A percentile compares a stretch with the other conserved stretches of the same genome.
phyloP scores from a whole-genome alignment of 169 alveolate species.

The Plasmodium berghei region DNA sequence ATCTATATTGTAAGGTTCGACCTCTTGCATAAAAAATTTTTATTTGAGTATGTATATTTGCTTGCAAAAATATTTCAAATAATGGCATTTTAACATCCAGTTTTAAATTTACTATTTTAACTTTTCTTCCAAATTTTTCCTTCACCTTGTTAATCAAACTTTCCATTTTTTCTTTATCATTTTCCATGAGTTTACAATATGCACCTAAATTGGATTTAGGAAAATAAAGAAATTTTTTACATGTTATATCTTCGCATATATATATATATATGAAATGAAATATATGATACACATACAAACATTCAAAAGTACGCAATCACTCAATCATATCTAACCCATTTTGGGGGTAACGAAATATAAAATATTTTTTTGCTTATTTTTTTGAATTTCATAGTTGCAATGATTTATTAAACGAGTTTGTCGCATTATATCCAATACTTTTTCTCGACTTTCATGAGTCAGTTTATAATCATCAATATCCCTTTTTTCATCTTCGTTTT shows the following conservation, averaged over 20 bases:
- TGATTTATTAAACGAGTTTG: conserved; percentile 74
- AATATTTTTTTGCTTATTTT: conserved; percentile 49
- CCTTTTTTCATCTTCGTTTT: conserved; percentile 50
- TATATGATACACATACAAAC: neutral
- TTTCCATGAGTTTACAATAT: conserved; percentile 73
- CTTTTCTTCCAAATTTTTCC: conserved; percentile 57
- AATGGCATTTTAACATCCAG: conserved; percentile 75
- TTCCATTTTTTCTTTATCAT: conserved; percentile 65
- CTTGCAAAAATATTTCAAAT: conserved; percentile 72
- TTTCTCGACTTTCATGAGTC: conserved; percentile 64
- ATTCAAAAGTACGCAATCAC: neutral
- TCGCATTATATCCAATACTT: conserved; percentile 70
- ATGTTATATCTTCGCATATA: neutral
- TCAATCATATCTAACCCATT: conserved; percentile 28
- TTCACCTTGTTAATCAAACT: conserved; percentile 63
- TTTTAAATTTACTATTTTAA: conserved; percentile 56
- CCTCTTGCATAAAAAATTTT: conserved; percentile 76
- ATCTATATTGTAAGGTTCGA: conserved; percentile 73
- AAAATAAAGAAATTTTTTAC: neutral
- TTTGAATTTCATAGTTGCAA: conserved; percentile 70
- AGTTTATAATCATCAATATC: conserved; percentile 49
- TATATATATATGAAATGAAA: neutral
- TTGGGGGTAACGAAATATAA: conserved; percentile 75
- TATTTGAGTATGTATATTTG: conserved; percentile 72
- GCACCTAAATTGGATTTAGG: conserved; percentile 19